Percentiles rank a stretch among this genome's conserved stretches.
These are phyloP conservation scores for Neophaeococcomyces mojaviensis DNA, from an alignment of 2,329 filamentous ascomycete genomes.

Conservation along the genomic window DNA sequence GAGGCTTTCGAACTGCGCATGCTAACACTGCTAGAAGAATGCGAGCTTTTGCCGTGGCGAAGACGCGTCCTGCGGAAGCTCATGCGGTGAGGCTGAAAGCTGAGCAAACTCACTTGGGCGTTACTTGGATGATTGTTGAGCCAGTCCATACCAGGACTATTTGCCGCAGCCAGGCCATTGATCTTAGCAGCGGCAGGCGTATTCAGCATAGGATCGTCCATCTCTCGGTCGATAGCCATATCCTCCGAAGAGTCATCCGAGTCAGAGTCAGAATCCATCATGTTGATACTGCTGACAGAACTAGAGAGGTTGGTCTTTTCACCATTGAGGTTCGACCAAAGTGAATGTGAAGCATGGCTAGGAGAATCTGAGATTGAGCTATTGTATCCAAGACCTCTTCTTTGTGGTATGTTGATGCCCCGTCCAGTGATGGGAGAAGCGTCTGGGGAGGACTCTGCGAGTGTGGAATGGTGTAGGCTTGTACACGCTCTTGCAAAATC, in stretches of 20 bases:
- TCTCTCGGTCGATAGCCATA: constrained; percentile 53
- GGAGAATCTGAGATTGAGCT: constrained; percentile 54
- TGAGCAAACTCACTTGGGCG: constrained; percentile 68
- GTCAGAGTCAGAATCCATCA: constrained; percentile 72
- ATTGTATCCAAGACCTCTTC: constrained; percentile 37
- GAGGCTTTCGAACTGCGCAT: constrained; percentile 61
- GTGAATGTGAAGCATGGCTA: constrained; percentile 48
- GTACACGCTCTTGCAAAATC: constrained; percentile 92
- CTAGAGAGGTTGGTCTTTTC: constrained; percentile 69
- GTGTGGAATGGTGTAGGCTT: constrained; percentile 87
- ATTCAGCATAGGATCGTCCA: constrained; percentile 70
- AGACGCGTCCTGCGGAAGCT: constrained; percentile 64
- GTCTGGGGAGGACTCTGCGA: constrained; percentile 84
- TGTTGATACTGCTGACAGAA: constrained; percentile 72
- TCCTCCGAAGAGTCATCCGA: constrained; percentile 59
- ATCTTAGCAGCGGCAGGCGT: constrained; percentile 70
- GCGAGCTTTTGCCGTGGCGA: constrained; percentile 52
- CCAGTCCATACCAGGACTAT: constrained; percentile 56
- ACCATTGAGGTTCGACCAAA: constrained; percentile 64
- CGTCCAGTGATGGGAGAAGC: constrained; percentile 77
- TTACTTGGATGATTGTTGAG: constrained; percentile 48
- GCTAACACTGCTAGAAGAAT: constrained; percentile 63
- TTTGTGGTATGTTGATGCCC: constrained; percentile 51
- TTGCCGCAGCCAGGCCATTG: constrained; percentile 34
- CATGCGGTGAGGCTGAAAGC: constrained; percentile 69